Evolutionary conservation across 176 grass and related monocot genomes (phyloP).

Genomic region (Urochloa ruziziensis): DNA sequence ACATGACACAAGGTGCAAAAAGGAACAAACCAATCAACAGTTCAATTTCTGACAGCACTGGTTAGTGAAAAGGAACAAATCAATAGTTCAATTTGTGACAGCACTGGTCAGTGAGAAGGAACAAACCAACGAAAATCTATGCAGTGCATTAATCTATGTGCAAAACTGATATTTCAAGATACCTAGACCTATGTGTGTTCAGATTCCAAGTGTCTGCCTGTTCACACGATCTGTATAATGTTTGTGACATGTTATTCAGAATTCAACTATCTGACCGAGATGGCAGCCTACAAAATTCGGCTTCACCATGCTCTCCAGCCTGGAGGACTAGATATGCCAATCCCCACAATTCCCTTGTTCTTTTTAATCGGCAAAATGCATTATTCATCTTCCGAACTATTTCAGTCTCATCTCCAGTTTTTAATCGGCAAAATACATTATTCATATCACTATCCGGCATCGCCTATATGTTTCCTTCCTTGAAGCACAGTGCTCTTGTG

Average conservation of each 20-base stretch:
- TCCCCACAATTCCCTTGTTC: conserved; percentile 33
- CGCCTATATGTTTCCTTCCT: conserved; percentile 23
- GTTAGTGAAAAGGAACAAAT: too few species aligned
- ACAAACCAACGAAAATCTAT: not conserved
- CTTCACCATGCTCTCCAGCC: conserved; percentile 47
- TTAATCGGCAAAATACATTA: too few species aligned
- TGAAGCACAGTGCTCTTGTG: not conserved
- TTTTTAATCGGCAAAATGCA: not conserved
- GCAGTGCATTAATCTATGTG: not conserved
- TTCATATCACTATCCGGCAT: conserved; percentile 10
- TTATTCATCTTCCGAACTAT: conserved; percentile 42
- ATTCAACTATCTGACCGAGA: conserved; percentile 16
- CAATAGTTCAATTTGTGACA: not conserved
- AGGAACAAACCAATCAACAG: not conserved
- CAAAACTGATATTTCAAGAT: not conserved
- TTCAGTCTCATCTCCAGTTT: conserved; percentile 43
- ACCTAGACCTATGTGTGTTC: not conserved
- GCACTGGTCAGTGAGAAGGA: not conserved
- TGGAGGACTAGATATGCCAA: conserved; percentile 43
- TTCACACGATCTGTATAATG: not conserved
- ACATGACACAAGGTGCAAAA: too few species aligned
- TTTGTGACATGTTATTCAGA: not conserved
- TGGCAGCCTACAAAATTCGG: conserved; percentile 46
- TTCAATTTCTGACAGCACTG: too few species aligned
- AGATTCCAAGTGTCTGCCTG: not conserved